A percentile compares a stretch with the other conserved stretches of the same genome.
These are phyloP conservation scores for Solioccasus polychromus DNA, from an alignment of 768 basidiomycete species.

Conservation along the genomic window DNA sequence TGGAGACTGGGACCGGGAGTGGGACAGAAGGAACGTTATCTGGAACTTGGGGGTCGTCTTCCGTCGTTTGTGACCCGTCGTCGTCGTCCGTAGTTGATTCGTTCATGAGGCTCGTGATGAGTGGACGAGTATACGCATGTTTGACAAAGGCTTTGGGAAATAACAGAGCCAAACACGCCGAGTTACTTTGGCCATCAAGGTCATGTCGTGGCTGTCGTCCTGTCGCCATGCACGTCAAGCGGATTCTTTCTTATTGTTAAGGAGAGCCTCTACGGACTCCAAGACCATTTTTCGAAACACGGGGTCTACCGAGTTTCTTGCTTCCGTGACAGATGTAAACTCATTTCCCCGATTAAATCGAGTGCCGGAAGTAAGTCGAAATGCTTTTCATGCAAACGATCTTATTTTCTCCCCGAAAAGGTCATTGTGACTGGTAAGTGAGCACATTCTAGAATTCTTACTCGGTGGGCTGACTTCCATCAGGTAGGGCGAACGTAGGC, in stretches of 20 bases:
- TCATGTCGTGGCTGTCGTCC: conserved; percentile 16
- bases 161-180: conserved; percentile 25
- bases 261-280: conserved; percentile 13
- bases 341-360: conserved; percentile 18
- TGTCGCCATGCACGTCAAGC: not conserved
- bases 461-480: not conserved
- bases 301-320: conserved; percentile 28
- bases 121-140: conserved; percentile 21
- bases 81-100: conserved; percentile 55
- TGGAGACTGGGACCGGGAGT: too few species aligned
- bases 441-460: not conserved
- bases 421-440: conserved; percentile 28
- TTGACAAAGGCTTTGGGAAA: conserved; percentile 22
- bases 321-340: conserved; percentile 14
- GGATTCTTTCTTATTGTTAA: not conserved
- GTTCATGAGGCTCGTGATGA: conserved; percentile 22
- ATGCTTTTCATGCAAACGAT: not conserved
- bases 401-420: conserved; percentile 11
- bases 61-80: conserved; percentile 78
- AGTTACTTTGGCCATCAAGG: not conserved
- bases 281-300: conserved; percentile 21
- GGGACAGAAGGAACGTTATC: conserved; percentile 49
- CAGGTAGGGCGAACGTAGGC: conserved; percentile 76
- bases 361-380: conserved; percentile 29
- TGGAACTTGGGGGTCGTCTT: conserved; percentile 79